Percentiles rank a stretch among this genome's conserved stretches.
Evolutionary conservation across 164 flowering plant species (phyloP).

Genomic region (Chloranthus sessilifolius): DNA sequence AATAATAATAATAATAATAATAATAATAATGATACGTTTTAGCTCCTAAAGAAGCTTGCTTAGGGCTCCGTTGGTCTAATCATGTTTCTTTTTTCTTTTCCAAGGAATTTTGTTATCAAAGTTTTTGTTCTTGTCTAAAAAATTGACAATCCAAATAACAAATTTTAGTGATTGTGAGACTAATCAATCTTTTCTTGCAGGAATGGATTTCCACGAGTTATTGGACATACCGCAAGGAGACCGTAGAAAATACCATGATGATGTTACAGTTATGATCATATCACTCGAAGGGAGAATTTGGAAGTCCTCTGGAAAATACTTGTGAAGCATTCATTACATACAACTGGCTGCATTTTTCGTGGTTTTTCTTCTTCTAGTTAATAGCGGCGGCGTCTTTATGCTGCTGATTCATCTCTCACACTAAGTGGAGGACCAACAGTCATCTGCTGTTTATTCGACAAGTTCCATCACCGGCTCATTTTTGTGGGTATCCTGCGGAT

Average conservation of each 20-base stretch:
- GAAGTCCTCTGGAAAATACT: conserved; percentile 95
- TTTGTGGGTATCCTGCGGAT: conserved; percentile 18
- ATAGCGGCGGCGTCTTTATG: conserved; percentile 2
- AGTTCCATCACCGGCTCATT: conserved; percentile 14
- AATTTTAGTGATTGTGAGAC: too few relatives aligned
- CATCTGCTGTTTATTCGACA: conserved; percentile 1
- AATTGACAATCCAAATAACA: too few relatives aligned
- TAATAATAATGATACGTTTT: too few relatives aligned
- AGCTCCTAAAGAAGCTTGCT: too few relatives aligned
- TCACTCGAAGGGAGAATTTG: conserved; percentile 98
- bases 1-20: too few relatives aligned
- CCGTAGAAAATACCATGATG: conserved; percentile 96
- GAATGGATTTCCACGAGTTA: conserved; percentile 89
- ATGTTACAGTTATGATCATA: conserved; percentile 94
- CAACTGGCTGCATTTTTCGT: conserved; percentile 3
- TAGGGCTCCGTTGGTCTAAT: too few relatives aligned
- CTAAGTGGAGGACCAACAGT: neutral
- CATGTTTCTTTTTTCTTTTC: too few relatives aligned
- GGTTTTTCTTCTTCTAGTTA: conserved; percentile 4
- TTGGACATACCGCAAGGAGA: conserved; percentile 99
- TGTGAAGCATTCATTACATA: conserved; percentile 25
- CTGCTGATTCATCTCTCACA: conserved; percentile 11
- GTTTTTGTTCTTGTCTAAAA: too few relatives aligned
- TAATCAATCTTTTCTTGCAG: conserved; percentile 32
- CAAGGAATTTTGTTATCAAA: too few relatives aligned